Evolutionary conservation across 495 filamentous ascomycete species (phyloP).

Genomic region (Annulohypoxylon nitens): DNA sequence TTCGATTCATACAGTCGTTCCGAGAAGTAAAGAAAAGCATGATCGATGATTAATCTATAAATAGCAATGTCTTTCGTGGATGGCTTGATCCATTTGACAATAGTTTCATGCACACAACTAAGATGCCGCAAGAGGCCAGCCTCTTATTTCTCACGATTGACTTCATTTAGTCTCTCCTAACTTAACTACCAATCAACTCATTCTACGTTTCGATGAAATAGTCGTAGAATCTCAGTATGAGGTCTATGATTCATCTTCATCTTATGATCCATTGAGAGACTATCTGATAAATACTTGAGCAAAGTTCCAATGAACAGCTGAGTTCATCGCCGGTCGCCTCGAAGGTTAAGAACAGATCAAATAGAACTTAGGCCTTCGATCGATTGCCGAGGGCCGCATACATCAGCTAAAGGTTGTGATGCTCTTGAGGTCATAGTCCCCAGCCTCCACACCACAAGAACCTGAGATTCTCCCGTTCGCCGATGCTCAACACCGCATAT

Average conservation of each 20-base stretch:
- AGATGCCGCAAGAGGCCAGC: neutral
- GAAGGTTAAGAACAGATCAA: slow-evolving; percentile 9
- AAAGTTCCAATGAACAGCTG: slow-evolving; percentile 14
- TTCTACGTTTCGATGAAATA: neutral
- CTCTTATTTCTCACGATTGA: neutral
- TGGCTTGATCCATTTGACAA: neutral
- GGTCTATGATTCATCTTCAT: slow-evolving; percentile 26
- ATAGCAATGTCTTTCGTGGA: neutral
- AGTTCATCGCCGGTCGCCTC: neutral
- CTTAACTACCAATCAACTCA: neutral
- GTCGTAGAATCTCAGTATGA: neutral
- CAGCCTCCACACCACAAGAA: slow-evolving; percentile 4
- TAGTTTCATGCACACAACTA: neutral
- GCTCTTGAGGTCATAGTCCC: neutral
- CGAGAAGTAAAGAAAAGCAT: neutral
- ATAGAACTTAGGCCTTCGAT: neutral
- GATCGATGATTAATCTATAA: neutral
- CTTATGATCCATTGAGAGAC: neutral
- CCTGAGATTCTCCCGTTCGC: neutral
- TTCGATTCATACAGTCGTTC: neutral
- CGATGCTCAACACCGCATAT: neutral
- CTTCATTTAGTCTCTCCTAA: neutral
- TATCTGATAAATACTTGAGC: slow-evolving; percentile 15
- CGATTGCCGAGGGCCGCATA: slow-evolving; percentile 33
- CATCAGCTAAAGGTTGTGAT: slow-evolving; percentile 7